Evolutionary conservation across 2,329 filamentous ascomycete species (phyloP).

Genomic region (Fusarium drepaniforme): DNA sequence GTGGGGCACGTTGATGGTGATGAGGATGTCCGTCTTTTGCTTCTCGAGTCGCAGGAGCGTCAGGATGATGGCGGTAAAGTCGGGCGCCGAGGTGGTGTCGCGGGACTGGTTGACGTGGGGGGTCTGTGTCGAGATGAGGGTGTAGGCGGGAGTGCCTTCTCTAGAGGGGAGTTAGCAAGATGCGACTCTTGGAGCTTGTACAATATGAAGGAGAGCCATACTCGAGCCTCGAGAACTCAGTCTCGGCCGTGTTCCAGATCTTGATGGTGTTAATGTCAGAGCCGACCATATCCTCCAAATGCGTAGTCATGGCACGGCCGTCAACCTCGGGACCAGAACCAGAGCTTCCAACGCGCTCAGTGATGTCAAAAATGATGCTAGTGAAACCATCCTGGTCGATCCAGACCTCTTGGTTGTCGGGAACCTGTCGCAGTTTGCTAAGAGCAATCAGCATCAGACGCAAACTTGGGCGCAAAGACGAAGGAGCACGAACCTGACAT

Average conservation of each 20-base stretch:
- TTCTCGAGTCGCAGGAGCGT: constrained; percentile 81
- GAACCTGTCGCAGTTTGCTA: constrained; percentile 80
- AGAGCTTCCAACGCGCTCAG: constrained; percentile 77
- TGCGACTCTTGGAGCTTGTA: too few relatives aligned
- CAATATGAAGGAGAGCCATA: constrained; percentile 47
- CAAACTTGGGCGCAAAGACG: constrained; percentile 16
- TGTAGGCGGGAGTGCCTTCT: constrained; percentile 70
- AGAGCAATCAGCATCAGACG: constrained; percentile 16
- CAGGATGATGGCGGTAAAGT: constrained; percentile 82
- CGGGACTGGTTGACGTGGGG: constrained; percentile 51
- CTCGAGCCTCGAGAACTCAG: constrained; percentile 68
- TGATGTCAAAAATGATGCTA: constrained; percentile 90
- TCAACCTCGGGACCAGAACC: constrained; percentile 70
- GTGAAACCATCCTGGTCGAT: constrained; percentile 87
- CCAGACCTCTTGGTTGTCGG: constrained; percentile 93
- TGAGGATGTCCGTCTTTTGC: constrained; percentile 82
- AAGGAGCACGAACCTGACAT: constrained; percentile 71
- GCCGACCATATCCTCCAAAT: constrained; percentile 77
- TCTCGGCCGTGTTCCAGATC: constrained; percentile 75
- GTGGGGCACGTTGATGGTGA: constrained; percentile 91
- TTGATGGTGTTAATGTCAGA: constrained; percentile 73
- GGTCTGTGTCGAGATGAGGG: constrained; percentile 76
- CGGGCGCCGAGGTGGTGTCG: constrained; percentile 57
- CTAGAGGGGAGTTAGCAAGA: constrained; percentile 40
- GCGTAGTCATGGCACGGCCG: constrained; percentile 76